These are phyloP conservation scores for Angophora floribunda DNA, from an alignment of 345 rosid genomes.

Conservation along the genomic window DNA sequence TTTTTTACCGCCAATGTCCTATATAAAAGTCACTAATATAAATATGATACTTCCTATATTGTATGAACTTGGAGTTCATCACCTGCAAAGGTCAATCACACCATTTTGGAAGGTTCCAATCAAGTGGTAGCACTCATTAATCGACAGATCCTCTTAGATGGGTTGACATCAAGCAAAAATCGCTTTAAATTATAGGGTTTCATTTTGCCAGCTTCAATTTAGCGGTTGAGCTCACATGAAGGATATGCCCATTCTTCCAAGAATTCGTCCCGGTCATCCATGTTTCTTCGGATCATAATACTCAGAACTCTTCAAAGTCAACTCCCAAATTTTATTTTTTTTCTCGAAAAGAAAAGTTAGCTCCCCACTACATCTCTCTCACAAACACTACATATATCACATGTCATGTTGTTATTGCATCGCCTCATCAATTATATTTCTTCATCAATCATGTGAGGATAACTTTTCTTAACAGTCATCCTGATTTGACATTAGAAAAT, in stretches of 20 bases:
- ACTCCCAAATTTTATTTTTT: neutral
- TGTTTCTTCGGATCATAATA: neutral
- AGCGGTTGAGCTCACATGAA: neutral
- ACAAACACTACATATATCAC: neutral
- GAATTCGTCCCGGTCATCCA: neutral
- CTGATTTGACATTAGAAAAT: neutral
- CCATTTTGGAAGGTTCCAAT: neutral
- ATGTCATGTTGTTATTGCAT: neutral
- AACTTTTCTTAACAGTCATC: neutral
- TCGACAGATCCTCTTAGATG: neutral
- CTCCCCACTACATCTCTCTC: too few species aligned
- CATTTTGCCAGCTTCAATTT: neutral
- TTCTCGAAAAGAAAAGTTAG: too few species aligned
- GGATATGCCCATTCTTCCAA: neutral
- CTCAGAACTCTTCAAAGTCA: neutral
- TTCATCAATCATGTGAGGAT: too few species aligned
- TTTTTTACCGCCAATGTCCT: neutral
- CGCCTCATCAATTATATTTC: too few species aligned
- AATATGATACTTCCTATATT: neutral
- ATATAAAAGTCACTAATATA: neutral
- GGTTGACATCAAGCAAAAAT: neutral
- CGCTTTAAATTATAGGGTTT: neutral
- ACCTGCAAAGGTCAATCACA: neutral
- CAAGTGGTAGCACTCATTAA: neutral
- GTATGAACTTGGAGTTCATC: neutral